These are phyloP conservation scores for Talaromyces sp. DNA, from an alignment of 2,329 filamentous ascomycete species.

Conservation along the genomic window DNA sequence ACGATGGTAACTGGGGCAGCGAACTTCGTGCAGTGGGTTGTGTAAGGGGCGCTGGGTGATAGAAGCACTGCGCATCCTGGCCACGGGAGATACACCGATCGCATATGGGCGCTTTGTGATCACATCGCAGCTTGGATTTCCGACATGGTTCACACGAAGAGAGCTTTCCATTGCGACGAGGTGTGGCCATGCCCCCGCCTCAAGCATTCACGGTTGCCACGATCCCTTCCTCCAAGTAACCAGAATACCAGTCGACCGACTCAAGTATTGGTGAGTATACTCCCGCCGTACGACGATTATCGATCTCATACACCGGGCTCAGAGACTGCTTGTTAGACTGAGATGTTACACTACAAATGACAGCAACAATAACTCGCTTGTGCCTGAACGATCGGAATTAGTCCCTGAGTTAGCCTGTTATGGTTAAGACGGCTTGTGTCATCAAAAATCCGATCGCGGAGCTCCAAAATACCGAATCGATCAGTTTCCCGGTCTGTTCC, in stretches of 20 bases:
- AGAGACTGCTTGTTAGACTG: neutral
- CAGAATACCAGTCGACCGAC: neutral
- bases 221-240: neutral
- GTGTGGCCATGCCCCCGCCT: neutral
- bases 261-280: neutral
- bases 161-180: neutral
- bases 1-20: neutral
- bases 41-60: neutral
- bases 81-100: neutral
- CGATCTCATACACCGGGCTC: neutral
- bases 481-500: neutral
- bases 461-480: neutral
- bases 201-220: neutral
- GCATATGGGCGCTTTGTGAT: neutral
- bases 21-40: neutral
- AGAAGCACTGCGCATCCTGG: neutral
- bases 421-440: neutral
- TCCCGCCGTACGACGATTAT: neutral
- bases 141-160: conserved; percentile 2
- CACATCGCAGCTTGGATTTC: neutral
- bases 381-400: neutral
- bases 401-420: neutral
- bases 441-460: neutral
- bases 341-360: neutral
- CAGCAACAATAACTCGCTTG: neutral